Percentiles rank a stretch among this genome's conserved stretches.
Conservation (phyloP, 208 protist species). For the Wallacemonas sp. region DNA sequence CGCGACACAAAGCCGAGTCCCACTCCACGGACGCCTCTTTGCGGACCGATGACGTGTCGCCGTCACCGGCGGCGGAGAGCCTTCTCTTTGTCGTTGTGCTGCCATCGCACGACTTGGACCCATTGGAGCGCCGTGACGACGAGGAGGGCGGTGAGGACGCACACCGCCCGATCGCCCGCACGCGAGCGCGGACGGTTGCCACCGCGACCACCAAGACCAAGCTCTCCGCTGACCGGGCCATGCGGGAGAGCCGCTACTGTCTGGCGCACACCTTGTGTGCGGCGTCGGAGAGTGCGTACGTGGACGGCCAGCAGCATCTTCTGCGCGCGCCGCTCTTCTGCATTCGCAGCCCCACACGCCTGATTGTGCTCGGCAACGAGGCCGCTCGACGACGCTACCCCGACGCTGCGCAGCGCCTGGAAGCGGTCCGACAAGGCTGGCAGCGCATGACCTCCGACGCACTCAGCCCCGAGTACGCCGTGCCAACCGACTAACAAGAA, state of each 20-base stretch:
- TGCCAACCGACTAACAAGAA: neutral
- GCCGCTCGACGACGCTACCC: conserved; percentile 31
- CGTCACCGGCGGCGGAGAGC: no score
- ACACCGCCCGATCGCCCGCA: neutral
- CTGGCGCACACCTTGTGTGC: conserved; percentile 50
- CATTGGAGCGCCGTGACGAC: conserved; percentile 20
- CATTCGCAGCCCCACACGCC: conserved; percentile 66
- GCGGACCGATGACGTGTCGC: no score
- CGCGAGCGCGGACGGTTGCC: neutral
- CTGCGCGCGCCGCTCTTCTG: conserved; percentile 66
- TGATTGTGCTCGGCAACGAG: conserved; percentile 67
- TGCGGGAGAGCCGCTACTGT: conserved; percentile 62
- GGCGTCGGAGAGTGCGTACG: conserved; percentile 55
- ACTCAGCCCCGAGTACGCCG: neutral
- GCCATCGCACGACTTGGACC: conserved; percentile 69
- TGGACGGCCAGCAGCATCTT: conserved; percentile 77
- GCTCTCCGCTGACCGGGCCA: conserved; percentile 31
- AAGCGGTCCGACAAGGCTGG: conserved; percentile 36
- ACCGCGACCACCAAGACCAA: neutral
- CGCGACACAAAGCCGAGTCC: no score
- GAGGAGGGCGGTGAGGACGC: neutral
- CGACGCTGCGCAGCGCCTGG: conserved; percentile 22
- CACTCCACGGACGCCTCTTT: no score
- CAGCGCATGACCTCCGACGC: conserved; percentile 22
- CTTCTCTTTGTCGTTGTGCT: conserved; percentile 68